A percentile compares a stretch with the other conserved stretches of the same genome.
Conservation (phyloP, 352 stramenopile genomes). For the Achlya hypogyna region DNA sequence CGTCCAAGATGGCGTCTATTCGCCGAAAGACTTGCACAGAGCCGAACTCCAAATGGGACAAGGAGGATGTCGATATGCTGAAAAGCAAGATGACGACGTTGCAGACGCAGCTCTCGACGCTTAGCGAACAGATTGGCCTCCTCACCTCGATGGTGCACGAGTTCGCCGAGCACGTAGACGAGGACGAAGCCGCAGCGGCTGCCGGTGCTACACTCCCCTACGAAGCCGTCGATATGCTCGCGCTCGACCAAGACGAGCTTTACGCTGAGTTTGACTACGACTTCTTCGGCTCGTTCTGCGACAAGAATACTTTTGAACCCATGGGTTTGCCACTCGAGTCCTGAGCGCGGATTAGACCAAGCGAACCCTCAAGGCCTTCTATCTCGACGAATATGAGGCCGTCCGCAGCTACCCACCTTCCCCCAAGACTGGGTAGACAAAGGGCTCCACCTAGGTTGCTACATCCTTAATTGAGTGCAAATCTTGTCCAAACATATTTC, state of each 20-base stretch:
- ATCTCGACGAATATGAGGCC: background rate
- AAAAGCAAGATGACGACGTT: slow-evolving; percentile 1
- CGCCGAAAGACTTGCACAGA: slow-evolving; percentile 20
- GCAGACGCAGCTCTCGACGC: slow-evolving; percentile 7
- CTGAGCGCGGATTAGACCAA: background rate
- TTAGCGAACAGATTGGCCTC: slow-evolving; percentile 4
- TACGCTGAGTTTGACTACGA: slow-evolving; percentile 3
- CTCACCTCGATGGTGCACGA: slow-evolving; percentile 14
- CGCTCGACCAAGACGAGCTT: background rate
- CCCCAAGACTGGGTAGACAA: slow-evolving; percentile 4
- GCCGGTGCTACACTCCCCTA: too few species aligned
- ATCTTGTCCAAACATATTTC: too few species aligned
- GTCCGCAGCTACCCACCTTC: background rate
- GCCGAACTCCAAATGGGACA: slow-evolving; percentile 13
- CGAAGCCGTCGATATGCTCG: background rate
- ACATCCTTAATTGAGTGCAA: too few species aligned
- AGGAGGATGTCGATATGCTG: slow-evolving; percentile 6
- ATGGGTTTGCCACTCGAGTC: background rate
- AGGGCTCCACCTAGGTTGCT: too few species aligned
- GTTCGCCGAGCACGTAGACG: background rate
- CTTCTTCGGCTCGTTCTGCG: background rate
- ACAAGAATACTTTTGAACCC: background rate
- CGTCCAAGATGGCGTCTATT: slow-evolving; percentile 10
- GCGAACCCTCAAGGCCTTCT: background rate
- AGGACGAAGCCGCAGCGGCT: background rate